Conservation (phyloP, 1,284 basidiomycete species). For the Ganoderma sinense region DNA sequence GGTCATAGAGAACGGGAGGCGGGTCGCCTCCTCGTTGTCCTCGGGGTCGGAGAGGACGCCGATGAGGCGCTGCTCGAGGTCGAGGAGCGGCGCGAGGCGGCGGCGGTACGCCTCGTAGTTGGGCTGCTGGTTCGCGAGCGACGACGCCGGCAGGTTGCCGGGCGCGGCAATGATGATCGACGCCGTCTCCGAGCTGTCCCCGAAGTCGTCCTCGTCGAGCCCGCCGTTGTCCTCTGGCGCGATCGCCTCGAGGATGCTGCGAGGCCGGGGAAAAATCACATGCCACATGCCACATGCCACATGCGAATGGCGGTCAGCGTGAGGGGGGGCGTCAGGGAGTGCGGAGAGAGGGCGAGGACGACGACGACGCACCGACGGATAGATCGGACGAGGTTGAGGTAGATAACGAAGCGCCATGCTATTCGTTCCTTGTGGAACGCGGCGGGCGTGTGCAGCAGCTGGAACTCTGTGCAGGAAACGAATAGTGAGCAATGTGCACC, state of each 20-base stretch:
- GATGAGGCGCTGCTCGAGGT: constrained; percentile 73
- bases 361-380: constrained; percentile 62
- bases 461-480: constrained; percentile 67
- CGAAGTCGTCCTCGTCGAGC: constrained; percentile 60
- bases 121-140: constrained; percentile 55
- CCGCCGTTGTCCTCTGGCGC: constrained; percentile 60
- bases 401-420: constrained; percentile 86
- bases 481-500: constrained; percentile 13
- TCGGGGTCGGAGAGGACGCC: constrained; percentile 62
- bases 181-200: constrained; percentile 53
- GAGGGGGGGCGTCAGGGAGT: not conserved
- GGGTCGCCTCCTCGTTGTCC: constrained; percentile 61
- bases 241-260: constrained; percentile 80
- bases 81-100: constrained; percentile 67
- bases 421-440: constrained; percentile 79
- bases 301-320: constrained; percentile 6
- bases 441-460: constrained; percentile 75
- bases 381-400: constrained; percentile 83
- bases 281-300: too few species aligned
- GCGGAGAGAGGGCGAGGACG: not conserved
- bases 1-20: constrained; percentile 33
- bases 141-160: constrained; percentile 50
- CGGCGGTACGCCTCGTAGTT: constrained; percentile 68
- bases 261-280: not conserved
- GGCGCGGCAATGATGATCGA: constrained; percentile 58